Evolutionary conservation across 1,284 basidiomycete species (phyloP).

Genomic region (Trametes sp.): DNA sequence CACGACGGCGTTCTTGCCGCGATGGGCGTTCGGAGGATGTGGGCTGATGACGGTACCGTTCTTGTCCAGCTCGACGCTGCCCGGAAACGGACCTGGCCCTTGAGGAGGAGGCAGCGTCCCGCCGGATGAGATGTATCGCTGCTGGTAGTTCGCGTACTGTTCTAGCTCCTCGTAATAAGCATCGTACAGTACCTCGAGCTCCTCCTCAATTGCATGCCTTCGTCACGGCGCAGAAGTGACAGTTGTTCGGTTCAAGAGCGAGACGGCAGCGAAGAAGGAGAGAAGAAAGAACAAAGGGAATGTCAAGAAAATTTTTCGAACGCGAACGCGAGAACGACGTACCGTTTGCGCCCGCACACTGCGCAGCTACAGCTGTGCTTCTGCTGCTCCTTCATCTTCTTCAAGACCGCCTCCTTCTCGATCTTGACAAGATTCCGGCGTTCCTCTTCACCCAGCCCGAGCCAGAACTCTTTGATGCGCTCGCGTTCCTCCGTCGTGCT

Average conservation of each 20-base stretch:
- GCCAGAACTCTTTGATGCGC: slow-evolving; percentile 98
- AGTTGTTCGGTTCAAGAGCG: slow-evolving; percentile 7
- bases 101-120: slow-evolving; percentile 89
- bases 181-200: slow-evolving; percentile 99
- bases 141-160: slow-evolving; percentile 97
- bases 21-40: slow-evolving; percentile 51
- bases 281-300: slow-evolving; percentile 32
- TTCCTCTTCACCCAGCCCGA: slow-evolving; percentile 88
- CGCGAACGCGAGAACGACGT: slow-evolving; percentile 48
- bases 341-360: slow-evolving; percentile 97
- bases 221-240: slow-evolving; percentile 25
- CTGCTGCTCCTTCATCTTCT: slow-evolving; percentile 99
- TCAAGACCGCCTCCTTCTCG: slow-evolving; percentile 96
- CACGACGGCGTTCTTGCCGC: slow-evolving; percentile 47
- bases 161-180: slow-evolving; percentile 99
- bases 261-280: slow-evolving; percentile 30
- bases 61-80: slow-evolving; percentile 95
- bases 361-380: slow-evolving; percentile 95
- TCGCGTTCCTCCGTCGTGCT: slow-evolving; percentile 93
- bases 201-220: slow-evolving; percentile 97
- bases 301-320: slow-evolving; percentile 49
- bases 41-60: slow-evolving; percentile 84
- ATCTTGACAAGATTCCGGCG: slow-evolving; percentile 91
- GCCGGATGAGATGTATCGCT: slow-evolving; percentile 88
- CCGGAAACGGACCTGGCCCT: slow-evolving; percentile 97